Percentiles rank a stretch among this genome's conserved stretches.
phyloP scores from a whole-genome alignment of 1,284 basidiomycete genomes.

The Ustilago nuda region DNA sequence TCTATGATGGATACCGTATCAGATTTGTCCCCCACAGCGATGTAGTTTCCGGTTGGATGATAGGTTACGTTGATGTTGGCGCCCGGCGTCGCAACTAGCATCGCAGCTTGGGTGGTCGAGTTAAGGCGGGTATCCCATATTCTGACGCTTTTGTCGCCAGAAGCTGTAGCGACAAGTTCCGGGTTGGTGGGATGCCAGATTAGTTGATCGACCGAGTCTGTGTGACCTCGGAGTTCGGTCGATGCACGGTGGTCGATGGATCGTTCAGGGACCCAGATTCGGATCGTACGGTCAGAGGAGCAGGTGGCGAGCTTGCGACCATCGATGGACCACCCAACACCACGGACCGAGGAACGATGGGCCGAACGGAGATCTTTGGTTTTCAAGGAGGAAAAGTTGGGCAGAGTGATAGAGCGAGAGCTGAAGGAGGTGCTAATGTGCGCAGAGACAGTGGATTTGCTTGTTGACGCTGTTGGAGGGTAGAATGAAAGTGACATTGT shows the following conservation, averaged over 20 bases:
- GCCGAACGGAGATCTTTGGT: slow-evolving; percentile 50
- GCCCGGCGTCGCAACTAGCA: slow-evolving; percentile 34
- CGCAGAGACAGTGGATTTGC: neutral
- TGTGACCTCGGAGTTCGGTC: slow-evolving; percentile 62
- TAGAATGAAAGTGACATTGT: slow-evolving; percentile 32
- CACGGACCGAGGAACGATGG: slow-evolving; percentile 49
- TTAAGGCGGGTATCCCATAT: slow-evolving; percentile 59
- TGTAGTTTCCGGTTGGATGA: slow-evolving; percentile 53
- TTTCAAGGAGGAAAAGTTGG: slow-evolving; percentile 25
- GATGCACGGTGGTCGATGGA: slow-evolving; percentile 56
- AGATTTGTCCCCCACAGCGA: slow-evolving; percentile 61
- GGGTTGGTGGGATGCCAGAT: slow-evolving; percentile 58
- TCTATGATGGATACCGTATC: slow-evolving; percentile 63
- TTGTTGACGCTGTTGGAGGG: neutral
- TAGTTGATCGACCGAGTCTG: slow-evolving; percentile 62
- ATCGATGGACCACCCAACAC: slow-evolving; percentile 59
- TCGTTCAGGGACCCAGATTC: slow-evolving; percentile 62
- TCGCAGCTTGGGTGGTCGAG: neutral
- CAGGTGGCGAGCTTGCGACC: slow-evolving; percentile 60
- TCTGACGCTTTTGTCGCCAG: slow-evolving; percentile 58
- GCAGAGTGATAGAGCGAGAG: slow-evolving; percentile 21
- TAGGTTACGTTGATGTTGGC: slow-evolving; percentile 63
- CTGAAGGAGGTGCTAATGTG: slow-evolving; percentile 9
- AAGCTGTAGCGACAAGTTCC: slow-evolving; percentile 58
- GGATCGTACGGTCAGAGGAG: slow-evolving; percentile 46